These are phyloP conservation scores for Porphyrellus cyaneotinctus DNA, from an alignment of 768 basidiomycete species.

Conservation along the genomic window DNA sequence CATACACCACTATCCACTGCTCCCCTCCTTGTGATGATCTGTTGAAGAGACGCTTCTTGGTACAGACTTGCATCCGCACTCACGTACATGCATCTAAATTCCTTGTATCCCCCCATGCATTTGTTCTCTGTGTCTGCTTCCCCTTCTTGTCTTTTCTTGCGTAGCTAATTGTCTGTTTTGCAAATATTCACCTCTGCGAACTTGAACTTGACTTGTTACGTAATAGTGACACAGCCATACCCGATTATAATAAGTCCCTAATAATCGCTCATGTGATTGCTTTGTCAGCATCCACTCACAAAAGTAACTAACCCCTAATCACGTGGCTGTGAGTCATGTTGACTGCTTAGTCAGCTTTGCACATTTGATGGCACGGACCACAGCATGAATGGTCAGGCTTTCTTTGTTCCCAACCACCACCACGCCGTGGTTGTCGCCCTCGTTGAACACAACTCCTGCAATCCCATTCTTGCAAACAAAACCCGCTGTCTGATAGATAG, in stretches of 20 bases:
- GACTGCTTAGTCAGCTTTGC: conserved; percentile 23
- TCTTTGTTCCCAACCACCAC: conserved; percentile 24
- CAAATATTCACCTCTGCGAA: neutral
- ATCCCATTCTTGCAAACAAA: conserved; percentile 8
- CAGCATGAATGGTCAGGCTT: neutral
- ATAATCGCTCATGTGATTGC: too few relatives aligned
- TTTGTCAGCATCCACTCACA: too few relatives aligned
- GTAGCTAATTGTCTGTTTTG: conserved; percentile 19
- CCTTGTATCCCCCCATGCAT: conserved; percentile 17
- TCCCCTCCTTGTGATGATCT: conserved; percentile 6
- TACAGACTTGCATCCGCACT: conserved; percentile 25
- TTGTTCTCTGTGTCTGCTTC: conserved; percentile 5
- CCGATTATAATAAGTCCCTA: too few relatives aligned
- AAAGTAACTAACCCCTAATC: neutral
- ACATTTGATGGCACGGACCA: conserved; percentile 19
- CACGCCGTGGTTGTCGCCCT: conserved; percentile 15
- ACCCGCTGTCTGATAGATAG: conserved; percentile 18
- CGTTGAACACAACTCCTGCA: conserved; percentile 8
- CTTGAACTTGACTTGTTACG: too few relatives aligned
- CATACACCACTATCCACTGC: conserved; percentile 19
- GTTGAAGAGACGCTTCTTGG: conserved; percentile 19
- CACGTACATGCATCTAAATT: conserved; percentile 25
- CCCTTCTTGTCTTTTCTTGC: conserved; percentile 15
- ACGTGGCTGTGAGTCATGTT: conserved; percentile 2
- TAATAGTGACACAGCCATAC: neutral